Percentiles rank a stretch among this genome's conserved stretches.
These are phyloP conservation scores for Neurospora tetraspora DNA, from an alignment of 495 filamentous ascomycete species.

Conservation along the genomic window DNA sequence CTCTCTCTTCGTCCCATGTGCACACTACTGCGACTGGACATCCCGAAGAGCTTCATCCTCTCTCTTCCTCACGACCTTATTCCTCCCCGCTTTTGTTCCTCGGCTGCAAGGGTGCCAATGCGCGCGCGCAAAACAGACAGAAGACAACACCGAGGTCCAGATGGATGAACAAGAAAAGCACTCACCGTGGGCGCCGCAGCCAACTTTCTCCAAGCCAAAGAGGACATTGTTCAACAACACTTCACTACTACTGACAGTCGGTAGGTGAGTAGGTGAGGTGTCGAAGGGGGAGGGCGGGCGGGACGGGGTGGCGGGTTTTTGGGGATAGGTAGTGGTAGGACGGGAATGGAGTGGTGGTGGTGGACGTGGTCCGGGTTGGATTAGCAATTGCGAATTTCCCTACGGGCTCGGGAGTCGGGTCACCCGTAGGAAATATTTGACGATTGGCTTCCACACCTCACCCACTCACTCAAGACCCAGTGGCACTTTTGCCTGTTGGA, in stretches of 20 bases:
- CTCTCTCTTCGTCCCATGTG: not conserved
- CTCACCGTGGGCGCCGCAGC: slow-evolving; percentile 35
- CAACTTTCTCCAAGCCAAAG: slow-evolving; percentile 42
- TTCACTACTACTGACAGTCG: not conserved
- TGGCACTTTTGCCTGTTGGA: not conserved
- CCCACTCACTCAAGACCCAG: not conserved
- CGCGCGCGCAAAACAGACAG: not conserved
- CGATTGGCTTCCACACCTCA: not conserved
- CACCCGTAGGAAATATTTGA: slow-evolving; percentile 18
- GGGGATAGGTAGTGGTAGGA: not conserved
- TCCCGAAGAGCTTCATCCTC: not conserved
- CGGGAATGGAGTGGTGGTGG: not conserved
- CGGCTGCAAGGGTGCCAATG: slow-evolving; percentile 6
- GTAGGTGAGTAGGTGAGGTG: slow-evolving; percentile 4
- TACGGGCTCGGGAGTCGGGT: not conserved
- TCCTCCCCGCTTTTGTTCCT: slow-evolving; percentile 4
- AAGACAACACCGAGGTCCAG: not conserved
- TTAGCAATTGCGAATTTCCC: not conserved
- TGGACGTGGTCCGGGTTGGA: not conserved
- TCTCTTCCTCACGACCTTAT: not conserved
- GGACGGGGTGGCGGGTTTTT: slow-evolving; percentile 16
- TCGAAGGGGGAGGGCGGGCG: slow-evolving; percentile 8
- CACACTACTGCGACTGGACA: not conserved
- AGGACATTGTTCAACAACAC: slow-evolving; percentile 34
- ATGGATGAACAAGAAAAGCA: slow-evolving; percentile 4